Percentiles rank a stretch among this genome's conserved stretches.
Conservation (phyloP, 129 eudicot genomes). For the Rutidosis leptorrhynchoides region DNA sequence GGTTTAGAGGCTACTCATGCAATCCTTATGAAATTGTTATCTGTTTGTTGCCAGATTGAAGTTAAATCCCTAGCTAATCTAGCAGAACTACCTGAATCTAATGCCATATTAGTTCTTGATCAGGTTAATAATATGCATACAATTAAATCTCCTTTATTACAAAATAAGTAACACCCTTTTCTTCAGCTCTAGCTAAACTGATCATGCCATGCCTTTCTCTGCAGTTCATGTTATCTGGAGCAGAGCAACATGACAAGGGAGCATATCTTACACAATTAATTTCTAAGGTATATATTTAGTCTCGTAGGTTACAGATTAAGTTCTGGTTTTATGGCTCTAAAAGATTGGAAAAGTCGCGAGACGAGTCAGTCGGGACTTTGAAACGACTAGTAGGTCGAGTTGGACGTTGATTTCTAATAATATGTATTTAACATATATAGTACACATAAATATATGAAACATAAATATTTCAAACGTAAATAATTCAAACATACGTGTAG, state of each 20-base stretch:
- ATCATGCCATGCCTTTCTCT: constrained; percentile 20
- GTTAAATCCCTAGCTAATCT: constrained; percentile 53
- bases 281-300: constrained; percentile 44
- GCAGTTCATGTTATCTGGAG: constrained; percentile 87
- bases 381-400: too few species aligned
- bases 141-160: neutral
- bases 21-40: constrained; percentile 8
- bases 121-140: constrained; percentile 47
- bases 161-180: neutral
- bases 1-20: neutral
- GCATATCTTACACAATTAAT: constrained; percentile 56
- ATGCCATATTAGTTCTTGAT: constrained; percentile 79
- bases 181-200: constrained; percentile 9
- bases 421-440: too few species aligned
- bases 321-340: constrained; percentile 11
- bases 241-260: constrained; percentile 61
- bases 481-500: too few species aligned
- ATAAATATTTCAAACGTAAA: too few species aligned
- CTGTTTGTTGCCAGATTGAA: constrained; percentile 55
- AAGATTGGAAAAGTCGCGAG: too few species aligned
- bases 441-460: too few species aligned
- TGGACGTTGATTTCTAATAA: too few species aligned
- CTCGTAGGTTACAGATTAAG: neutral
- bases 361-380: too few species aligned
- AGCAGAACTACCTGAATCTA: constrained; percentile 67